Base-by-base conservation (phyloP, 2,329 filamentous ascomycete species). In the Orbilia blumenaviensis region DNA sequence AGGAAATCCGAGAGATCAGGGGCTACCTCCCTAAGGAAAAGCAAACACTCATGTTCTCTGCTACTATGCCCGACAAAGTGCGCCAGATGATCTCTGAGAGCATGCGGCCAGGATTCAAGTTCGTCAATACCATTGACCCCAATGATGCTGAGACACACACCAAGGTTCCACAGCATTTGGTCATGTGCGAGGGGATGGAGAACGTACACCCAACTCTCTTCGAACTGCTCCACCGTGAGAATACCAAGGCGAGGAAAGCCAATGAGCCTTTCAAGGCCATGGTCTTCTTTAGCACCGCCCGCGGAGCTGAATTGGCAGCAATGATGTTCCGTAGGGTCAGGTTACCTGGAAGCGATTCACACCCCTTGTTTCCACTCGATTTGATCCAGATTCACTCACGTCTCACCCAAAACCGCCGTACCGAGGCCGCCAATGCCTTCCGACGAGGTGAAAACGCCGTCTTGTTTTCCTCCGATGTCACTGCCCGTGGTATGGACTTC, bases 11-110 rank as follows among this genome's bases (percentile, higher is more conserved):
- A 58, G 82, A 87, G 0, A 92, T 94, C 66, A 84, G 89, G 67
- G 73, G 81, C 0, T 81, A 84, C 46, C 86, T 97, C 8, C 94
- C 94, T 2, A 84, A 90, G 75, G 86, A 91, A 64, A 89, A 94
- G 58, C 95, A 99, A 83, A 97, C 94, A 5, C 89, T 99, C 80
- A 90, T 99, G 83, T 97, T 96, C 83, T 98, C 94, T 12, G 95
- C 95, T 48, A 99, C 95, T 9, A 91, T 99, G 32, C 93, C 94
- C 50, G 87, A 87, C 73, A 89, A 93, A 78, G 94, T 99, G 48
- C 89, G 97, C 79, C 84, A 87, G 46, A 87, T 98, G 56, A 94
- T 96, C 42, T 88, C 90, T 74, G 84, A 85, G 79, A 93, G 92
- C 79, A 90, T 98, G 82, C 92, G 94, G 81, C 88, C 88, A 1